Evolutionary conservation across 345 rosid genomes (phyloP).

Genomic region (Combretum micranthum): DNA sequence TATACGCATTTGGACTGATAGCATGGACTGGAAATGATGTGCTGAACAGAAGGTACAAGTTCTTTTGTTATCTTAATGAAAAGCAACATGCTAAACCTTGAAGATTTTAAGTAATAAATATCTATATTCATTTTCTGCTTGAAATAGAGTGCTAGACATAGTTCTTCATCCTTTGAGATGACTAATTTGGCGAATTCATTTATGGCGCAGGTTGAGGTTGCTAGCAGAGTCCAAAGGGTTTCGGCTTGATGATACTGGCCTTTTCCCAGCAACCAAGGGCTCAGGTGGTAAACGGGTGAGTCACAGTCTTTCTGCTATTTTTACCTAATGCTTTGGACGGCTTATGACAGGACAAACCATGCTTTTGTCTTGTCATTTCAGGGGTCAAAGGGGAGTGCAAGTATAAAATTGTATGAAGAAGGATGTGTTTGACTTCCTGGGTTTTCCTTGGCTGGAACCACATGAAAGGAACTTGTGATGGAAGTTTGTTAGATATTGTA

Average conservation of each 20-base stretch:
- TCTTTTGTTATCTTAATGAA: neutral
- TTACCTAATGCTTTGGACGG: no score
- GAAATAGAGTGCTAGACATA: no score
- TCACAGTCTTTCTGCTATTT: neutral
- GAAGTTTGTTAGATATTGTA: slow-evolving; percentile 4
- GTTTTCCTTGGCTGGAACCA: slow-evolving; percentile 80
- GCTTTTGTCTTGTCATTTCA: slow-evolving; percentile 20
- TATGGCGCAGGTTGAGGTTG: slow-evolving; percentile 68
- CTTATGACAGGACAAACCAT: no score
- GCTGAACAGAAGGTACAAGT: slow-evolving; percentile 67
- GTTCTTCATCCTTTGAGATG: neutral
- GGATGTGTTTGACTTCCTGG: slow-evolving; percentile 81
- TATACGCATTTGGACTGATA: slow-evolving; percentile 81
- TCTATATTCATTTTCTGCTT: neutral
- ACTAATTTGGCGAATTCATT: neutral
- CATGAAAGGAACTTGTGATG: slow-evolving; percentile 69
- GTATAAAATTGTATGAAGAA: slow-evolving; percentile 56
- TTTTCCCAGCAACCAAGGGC: slow-evolving; percentile 77
- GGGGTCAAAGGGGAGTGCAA: slow-evolving; percentile 58
- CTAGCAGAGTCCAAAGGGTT: slow-evolving; percentile 86
- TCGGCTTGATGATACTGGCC: slow-evolving; percentile 83
- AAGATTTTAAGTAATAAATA: neutral
- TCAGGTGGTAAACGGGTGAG: slow-evolving; percentile 71
- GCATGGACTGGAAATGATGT: slow-evolving; percentile 98
- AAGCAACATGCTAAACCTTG: neutral